These are phyloP conservation scores for Umbelopsis vinacea DNA, from an alignment of 192 early-diverging fungal species.

Conservation along the genomic window DNA sequence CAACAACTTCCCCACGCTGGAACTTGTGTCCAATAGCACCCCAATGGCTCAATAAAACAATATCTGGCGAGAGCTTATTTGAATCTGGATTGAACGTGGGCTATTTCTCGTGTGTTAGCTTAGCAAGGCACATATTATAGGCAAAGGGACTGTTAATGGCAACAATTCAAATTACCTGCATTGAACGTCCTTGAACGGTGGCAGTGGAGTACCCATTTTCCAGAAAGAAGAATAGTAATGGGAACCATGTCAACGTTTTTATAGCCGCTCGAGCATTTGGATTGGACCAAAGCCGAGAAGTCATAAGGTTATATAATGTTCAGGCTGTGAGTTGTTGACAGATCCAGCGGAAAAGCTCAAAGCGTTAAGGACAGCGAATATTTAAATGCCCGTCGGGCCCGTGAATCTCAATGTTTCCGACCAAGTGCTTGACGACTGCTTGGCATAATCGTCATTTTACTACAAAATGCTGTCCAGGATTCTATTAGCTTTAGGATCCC, in stretches of 20 bases:
- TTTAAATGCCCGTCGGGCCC: background rate
- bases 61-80: conserved; percentile 63
- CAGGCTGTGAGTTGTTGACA: conserved; percentile 11
- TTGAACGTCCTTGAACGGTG: conserved; percentile 54
- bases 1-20: conserved; percentile 73
- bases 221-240: conserved; percentile 52
- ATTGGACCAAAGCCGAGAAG: conserved; percentile 26
- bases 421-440: background rate
- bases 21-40: conserved; percentile 49
- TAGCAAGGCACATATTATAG: background rate
- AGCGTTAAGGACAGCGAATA: background rate
- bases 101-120: conserved; percentile 30
- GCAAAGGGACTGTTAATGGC: background rate
- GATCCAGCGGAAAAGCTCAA: background rate
- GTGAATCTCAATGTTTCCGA: background rate
- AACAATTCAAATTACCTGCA: conserved; percentile 47
- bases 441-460: background rate
- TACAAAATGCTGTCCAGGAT: conserved; percentile 4
- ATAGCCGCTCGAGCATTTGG: conserved; percentile 30
- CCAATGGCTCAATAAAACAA: conserved; percentile 70
- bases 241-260: conserved; percentile 49
- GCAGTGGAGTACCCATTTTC: conserved; percentile 58
- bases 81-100: conserved; percentile 79
- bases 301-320: conserved; percentile 3
- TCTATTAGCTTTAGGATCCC: conserved; percentile 3